Percentiles rank a stretch among this genome's conserved stretches.
These are phyloP conservation scores for Blastobotrys robertii DNA, from an alignment of 805 yeast genomes.

Conservation along the genomic window DNA sequence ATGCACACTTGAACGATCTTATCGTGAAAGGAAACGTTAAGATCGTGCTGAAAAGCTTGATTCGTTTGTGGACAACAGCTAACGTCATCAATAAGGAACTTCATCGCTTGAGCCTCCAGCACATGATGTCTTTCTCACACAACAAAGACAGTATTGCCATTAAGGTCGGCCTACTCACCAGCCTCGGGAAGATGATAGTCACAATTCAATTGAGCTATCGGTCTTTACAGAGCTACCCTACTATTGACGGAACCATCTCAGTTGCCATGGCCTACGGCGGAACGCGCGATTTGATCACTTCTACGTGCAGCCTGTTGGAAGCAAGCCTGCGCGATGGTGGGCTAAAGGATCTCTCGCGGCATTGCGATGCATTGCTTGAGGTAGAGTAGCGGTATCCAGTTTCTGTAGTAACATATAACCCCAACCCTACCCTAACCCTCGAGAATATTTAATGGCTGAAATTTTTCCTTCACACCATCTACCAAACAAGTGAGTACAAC, in stretches of 20 bases:
- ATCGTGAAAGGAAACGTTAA: too few relatives aligned
- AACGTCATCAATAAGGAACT: slow-evolving; percentile 1
- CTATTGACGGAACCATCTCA: background rate
- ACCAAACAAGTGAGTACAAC: background rate
- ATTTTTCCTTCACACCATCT: background rate
- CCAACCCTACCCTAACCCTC: background rate
- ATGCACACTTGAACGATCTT: background rate
- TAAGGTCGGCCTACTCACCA: background rate
- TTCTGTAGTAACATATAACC: background rate
- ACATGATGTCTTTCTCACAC: background rate
- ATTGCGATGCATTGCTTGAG: background rate
- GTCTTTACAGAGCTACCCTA: background rate
- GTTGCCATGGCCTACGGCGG: slow-evolving; percentile 1
- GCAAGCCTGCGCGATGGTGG: background rate
- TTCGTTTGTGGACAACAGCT: background rate
- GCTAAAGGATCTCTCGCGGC: background rate
- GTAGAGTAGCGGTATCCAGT: background rate
- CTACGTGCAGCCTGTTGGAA: background rate
- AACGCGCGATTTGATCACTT: background rate
- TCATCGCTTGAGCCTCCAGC: background rate
- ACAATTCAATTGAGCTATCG: background rate
- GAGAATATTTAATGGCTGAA: background rate
- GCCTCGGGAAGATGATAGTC: background rate
- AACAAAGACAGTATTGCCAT: background rate
- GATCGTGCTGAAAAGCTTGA: background rate